Evolutionary conservation across 305 asterid species (phyloP).

Genomic region (Solanum hybrid): DNA sequence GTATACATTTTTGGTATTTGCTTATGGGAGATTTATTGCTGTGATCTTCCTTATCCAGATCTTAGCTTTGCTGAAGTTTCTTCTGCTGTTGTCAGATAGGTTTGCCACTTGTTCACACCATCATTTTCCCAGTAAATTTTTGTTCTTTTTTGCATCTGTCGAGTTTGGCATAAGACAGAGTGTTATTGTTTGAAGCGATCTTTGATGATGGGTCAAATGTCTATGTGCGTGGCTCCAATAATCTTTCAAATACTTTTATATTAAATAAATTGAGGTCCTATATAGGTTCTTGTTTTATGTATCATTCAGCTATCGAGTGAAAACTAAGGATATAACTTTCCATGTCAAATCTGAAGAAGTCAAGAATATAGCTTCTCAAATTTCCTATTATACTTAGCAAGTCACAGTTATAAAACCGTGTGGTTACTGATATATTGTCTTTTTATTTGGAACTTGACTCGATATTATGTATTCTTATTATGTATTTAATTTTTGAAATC

Average conservation of each 20-base stretch:
- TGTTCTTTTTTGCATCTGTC: neutral
- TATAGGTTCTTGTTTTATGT: neutral
- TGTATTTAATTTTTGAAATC: neutral
- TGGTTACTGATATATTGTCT: neutral
- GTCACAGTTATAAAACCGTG: neutral
- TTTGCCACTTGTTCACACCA: constrained; percentile 4
- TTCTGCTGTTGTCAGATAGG: constrained; percentile 64
- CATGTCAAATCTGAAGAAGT: neutral
- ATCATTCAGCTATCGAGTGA: neutral
- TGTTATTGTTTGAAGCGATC: neutral
- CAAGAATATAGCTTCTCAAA: neutral
- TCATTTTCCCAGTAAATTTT: neutral
- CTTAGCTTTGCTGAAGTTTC: constrained; percentile 72
- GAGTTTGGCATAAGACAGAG: neutral
- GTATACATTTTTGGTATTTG: constrained; percentile 77
- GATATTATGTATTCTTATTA: neutral
- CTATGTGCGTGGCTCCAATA: neutral
- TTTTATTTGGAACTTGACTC: neutral
- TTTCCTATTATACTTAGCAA: neutral
- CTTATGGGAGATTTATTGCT: constrained; percentile 72
- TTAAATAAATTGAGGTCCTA: neutral
- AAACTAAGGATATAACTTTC: neutral
- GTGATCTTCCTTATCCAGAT: constrained; percentile 59
- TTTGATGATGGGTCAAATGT: neutral
- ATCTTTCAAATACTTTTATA: neutral